Conservation (phyloP, 257 asterid genomes). For the Buddleja alternifolia region DNA sequence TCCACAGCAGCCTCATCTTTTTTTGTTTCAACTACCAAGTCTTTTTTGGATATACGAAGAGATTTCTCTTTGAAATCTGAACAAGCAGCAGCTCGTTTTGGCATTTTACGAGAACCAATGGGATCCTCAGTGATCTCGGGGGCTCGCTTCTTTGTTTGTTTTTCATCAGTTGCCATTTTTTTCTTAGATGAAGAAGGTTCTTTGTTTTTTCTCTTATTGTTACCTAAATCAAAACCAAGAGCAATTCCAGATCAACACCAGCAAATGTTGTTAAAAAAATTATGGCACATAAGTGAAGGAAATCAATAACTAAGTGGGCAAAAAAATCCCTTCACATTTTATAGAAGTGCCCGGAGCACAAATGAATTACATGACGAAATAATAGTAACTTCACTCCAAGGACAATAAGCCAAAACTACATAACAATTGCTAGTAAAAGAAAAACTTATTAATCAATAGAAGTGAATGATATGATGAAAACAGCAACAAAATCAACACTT, state of each 20-base stretch:
- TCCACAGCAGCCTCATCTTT: constrained; percentile 56
- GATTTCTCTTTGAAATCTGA: constrained; percentile 72
- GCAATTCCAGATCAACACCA: constrained; percentile 5
- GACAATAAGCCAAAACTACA: background rate
- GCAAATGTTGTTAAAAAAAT: background rate
- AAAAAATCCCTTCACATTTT: constrained; percentile 3
- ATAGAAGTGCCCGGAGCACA: background rate
- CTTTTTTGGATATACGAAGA: constrained; percentile 44
- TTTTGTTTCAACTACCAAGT: constrained; percentile 61
- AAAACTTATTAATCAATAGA: background rate
- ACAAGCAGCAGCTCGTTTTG: constrained; percentile 90
- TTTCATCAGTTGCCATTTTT: constrained; percentile 43
- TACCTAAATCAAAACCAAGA: constrained; percentile 38
- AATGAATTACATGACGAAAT: background rate
- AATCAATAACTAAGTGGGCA: background rate
- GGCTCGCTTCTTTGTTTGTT: constrained; percentile 52
- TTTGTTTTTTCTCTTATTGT: constrained; percentile 35
- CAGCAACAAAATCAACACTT: background rate
- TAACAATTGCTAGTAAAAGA: background rate
- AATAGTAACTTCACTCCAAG: background rate
- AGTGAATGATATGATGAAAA: background rate
- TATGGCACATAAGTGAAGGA: constrained; percentile 1
- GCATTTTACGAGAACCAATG: constrained; percentile 59
- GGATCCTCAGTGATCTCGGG: constrained; percentile 45
- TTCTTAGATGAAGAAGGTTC: constrained; percentile 40